phyloP scores from a whole-genome alignment of 306 rosid species.

The Oemleria cerasiformis region DNA sequence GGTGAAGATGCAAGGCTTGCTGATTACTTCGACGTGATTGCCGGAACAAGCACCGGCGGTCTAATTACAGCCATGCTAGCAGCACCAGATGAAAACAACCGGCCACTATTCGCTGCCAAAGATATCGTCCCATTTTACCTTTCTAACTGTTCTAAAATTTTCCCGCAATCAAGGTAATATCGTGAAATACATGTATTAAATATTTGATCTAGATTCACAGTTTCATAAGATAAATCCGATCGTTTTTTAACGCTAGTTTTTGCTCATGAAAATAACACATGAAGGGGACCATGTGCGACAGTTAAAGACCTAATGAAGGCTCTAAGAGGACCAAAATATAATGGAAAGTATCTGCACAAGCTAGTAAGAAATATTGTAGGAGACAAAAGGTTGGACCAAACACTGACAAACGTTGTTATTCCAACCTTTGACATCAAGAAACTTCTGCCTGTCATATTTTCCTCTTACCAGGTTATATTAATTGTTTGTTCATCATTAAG shows the following conservation, averaged over 20 bases:
- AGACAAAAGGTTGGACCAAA: constrained; percentile 22
- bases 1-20: constrained; percentile 33
- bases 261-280: neutral
- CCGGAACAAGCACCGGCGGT: constrained; percentile 38
- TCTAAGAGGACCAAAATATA: constrained; percentile 31
- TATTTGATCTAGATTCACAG: neutral
- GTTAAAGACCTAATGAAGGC: constrained; percentile 5
- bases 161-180: constrained; percentile 26
- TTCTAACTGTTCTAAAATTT: constrained; percentile 24
- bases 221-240: neutral
- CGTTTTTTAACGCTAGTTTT: neutral
- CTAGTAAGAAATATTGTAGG: constrained; percentile 2
- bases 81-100: constrained; percentile 23
- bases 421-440: no score
- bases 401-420: constrained; percentile 32
- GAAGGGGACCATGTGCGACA: constrained; percentile 34
- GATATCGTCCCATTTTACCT: constrained; percentile 27
- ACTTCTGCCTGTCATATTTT: constrained; percentile 31
- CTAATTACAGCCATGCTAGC: constrained; percentile 30
- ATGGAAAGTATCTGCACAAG: constrained; percentile 28
- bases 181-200: neutral
- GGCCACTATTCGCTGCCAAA: constrained; percentile 32
- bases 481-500: neutral
- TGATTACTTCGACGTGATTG: constrained; percentile 31
- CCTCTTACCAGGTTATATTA: constrained; percentile 22